These are phyloP conservation scores for Diaporthe vexans DNA, from an alignment of 2,329 filamentous ascomycete species.

Conservation along the genomic window DNA sequence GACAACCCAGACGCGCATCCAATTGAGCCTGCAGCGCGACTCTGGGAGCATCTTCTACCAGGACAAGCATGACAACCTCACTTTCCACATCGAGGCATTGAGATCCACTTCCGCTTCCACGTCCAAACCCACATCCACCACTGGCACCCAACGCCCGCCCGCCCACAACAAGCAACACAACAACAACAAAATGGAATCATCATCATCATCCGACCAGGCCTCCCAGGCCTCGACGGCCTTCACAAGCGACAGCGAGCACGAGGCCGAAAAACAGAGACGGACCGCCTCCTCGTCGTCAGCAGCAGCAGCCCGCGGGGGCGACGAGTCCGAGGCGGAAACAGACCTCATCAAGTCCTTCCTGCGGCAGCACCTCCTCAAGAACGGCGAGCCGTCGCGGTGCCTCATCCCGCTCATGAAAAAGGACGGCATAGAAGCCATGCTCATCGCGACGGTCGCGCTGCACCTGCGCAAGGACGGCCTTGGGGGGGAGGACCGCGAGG, in stretches of 20 bases:
- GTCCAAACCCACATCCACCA: no score
- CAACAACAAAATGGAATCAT: background rate
- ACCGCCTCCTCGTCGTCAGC: background rate
- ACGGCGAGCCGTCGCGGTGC: background rate
- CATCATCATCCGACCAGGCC: background rate
- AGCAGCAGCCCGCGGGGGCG: background rate
- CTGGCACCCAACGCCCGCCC: background rate
- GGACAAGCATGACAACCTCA: constrained; percentile 19
- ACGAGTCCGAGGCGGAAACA: background rate
- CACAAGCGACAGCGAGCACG: background rate
- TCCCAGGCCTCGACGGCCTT: background rate
- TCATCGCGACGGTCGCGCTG: constrained; percentile 15
- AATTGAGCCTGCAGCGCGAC: constrained; percentile 17
- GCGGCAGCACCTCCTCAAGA: constrained; percentile 23
- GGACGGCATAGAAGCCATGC: constrained; percentile 15
- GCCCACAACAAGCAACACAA: background rate
- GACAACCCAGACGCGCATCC: constrained; percentile 23
- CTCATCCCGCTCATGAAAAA: constrained; percentile 7
- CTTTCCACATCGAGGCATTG: constrained; percentile 26
- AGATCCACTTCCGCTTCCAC: no score
- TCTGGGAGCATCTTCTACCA: constrained; percentile 18
- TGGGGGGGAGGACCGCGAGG: background rate
- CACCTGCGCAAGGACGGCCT: constrained; percentile 23
- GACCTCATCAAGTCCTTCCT: constrained; percentile 24
- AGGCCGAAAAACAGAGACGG: background rate